Evolutionary conservation across 1,139 yeast species (phyloP).

Genomic region (Wickerhamiella infanticola): DNA sequence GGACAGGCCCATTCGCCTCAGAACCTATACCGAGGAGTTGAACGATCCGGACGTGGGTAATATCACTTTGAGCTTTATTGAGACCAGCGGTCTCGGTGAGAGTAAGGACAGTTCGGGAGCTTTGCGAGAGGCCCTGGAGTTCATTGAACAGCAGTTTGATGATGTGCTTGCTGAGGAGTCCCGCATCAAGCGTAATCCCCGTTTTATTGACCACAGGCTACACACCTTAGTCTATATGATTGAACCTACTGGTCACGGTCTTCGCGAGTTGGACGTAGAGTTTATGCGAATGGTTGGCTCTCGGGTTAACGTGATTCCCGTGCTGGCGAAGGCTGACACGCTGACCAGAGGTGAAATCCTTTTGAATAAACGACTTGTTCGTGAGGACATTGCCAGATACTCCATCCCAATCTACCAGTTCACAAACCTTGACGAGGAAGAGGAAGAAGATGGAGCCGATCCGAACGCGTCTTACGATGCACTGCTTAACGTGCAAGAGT

Average conservation of each 20-base stretch:
- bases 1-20: constrained; percentile 47
- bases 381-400: constrained; percentile 65
- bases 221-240: constrained; percentile 59
- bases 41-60: constrained; percentile 59
- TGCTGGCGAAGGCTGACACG: constrained; percentile 75
- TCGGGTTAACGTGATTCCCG: constrained; percentile 77
- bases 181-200: constrained; percentile 74
- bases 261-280: constrained; percentile 57
- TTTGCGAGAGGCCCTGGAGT: constrained; percentile 57
- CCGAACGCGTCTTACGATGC: constrained; percentile 33
- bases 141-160: constrained; percentile 80
- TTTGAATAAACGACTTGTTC: constrained; percentile 48
- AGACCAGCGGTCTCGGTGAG: constrained; percentile 74
- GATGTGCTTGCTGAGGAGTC: constrained; percentile 90
- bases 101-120: constrained; percentile 45
- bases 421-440: constrained; percentile 17
- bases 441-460: constrained; percentile 41
- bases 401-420: constrained; percentile 78
- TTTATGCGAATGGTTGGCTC: constrained; percentile 67
- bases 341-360: constrained; percentile 65
- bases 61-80: constrained; percentile 42
- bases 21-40: constrained; percentile 18
- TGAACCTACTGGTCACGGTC: constrained; percentile 65
- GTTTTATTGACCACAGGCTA: constrained; percentile 61
- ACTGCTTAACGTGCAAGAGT: constrained; percentile 28